These are phyloP conservation scores for Thalassiosira livingstoniorum DNA, from an alignment of 352 stramenopile genomes.

Conservation along the genomic window DNA sequence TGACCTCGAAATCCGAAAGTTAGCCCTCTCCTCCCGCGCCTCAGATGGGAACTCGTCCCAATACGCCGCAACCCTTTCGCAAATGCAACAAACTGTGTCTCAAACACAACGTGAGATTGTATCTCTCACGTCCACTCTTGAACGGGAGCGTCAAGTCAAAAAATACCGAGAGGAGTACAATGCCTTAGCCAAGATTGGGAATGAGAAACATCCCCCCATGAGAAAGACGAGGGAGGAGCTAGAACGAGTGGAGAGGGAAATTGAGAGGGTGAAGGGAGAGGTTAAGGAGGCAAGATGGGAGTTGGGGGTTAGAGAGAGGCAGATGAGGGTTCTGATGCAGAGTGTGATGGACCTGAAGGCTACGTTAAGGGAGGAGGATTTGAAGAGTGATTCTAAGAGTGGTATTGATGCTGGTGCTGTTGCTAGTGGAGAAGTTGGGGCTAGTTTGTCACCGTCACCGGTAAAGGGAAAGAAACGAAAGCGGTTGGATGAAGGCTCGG, in stretches of 20 bases:
- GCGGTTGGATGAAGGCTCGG: not conserved
- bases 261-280: slow-evolving; percentile 35
- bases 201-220: slow-evolving; percentile 23
- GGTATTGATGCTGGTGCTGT: slow-evolving; percentile 1
- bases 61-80: slow-evolving; percentile 17
- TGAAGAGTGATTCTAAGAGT: not conserved
- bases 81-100: slow-evolving; percentile 14
- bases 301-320: slow-evolving; percentile 42
- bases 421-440: not conserved
- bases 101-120: slow-evolving; percentile 35
- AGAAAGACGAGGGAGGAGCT: slow-evolving; percentile 34
- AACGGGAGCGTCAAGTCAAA: slow-evolving; percentile 20
- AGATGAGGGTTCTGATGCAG: slow-evolving; percentile 39
- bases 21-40: slow-evolving; percentile 42
- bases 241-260: slow-evolving; percentile 31
- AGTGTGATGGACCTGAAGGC: slow-evolving; percentile 53
- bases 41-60: slow-evolving; percentile 21
- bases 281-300: slow-evolving; percentile 31
- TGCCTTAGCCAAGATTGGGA: slow-evolving; percentile 46
- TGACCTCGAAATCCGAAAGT: slow-evolving; percentile 55
- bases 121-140: slow-evolving; percentile 23
- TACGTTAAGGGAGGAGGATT: slow-evolving; percentile 47
- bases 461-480: slow-evolving; percentile 16
- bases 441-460: not conserved
- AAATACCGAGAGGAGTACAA: slow-evolving; percentile 48